phyloP scores from a whole-genome alignment of 2,329 filamentous ascomycete species.

The Fusarium tricinctum region DNA sequence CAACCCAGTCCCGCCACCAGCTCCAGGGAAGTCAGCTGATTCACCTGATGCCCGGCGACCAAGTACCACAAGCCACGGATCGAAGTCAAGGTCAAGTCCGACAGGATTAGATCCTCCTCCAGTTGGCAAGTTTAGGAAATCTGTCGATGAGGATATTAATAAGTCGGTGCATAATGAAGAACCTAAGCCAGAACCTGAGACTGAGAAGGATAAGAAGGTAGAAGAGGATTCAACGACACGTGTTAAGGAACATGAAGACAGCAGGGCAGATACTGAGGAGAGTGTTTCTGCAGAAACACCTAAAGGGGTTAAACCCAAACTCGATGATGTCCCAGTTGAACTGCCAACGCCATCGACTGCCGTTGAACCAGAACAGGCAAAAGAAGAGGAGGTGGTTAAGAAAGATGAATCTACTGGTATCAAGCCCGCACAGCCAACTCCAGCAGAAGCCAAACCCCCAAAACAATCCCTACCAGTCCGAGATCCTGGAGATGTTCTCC shows the following conservation, averaged over 20 bases:
- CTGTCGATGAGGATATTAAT: neutral
- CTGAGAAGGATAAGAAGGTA: rapidly evolving
- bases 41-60: neutral
- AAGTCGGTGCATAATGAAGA: neutral
- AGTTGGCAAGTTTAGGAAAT: conserved; percentile 8
- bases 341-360: neutral
- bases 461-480: conserved; percentile 1
- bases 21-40: conserved; percentile 11
- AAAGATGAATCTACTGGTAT: neutral
- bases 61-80: neutral
- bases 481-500: conserved; percentile 44
- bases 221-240: neutral
- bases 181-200: neutral
- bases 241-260: neutral
- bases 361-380: neutral
- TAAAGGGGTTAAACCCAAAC: conserved; percentile 10
- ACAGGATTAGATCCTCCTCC: conserved; percentile 37
- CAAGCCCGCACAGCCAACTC: conserved; percentile 4
- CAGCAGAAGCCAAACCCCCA: neutral
- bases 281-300: neutral
- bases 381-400: neutral
- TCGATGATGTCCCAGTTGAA: conserved; percentile 5
- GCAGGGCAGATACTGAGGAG: neutral
- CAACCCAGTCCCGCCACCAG: conserved; percentile 32
- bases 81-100: conserved; percentile 15